Percentiles rank a stretch among this genome's conserved stretches.
Conservation (phyloP, 805 yeast genomes). For the Maudiozyma serrabonitensis region DNA sequence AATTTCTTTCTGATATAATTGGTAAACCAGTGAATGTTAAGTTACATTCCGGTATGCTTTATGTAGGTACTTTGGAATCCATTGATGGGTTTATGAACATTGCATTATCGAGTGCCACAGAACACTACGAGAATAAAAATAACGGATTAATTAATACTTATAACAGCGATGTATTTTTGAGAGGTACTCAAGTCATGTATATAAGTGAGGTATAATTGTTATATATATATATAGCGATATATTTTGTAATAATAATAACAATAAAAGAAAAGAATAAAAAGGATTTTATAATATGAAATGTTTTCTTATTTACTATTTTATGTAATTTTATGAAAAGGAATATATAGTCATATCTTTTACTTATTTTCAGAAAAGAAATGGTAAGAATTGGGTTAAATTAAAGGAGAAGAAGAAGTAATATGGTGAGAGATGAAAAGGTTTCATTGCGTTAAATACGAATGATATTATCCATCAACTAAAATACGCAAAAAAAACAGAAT, state of each 20-base stretch:
- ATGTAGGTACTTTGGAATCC: slow-evolving; percentile 67
- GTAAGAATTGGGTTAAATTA: neutral
- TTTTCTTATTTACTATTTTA: neutral
- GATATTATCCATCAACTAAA: too few species aligned
- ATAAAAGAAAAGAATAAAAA: neutral
- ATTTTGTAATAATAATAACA: neutral
- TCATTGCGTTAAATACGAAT: too few species aligned
- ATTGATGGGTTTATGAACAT: slow-evolving; percentile 97
- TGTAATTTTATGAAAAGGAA: neutral
- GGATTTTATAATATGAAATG: neutral
- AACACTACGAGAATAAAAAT: slow-evolving; percentile 31
- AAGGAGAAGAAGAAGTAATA: neutral
- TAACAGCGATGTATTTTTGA: slow-evolving; percentile 27
- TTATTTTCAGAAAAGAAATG: neutral
- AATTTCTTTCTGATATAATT: slow-evolving; percentile 67
- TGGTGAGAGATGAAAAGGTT: too few species aligned
- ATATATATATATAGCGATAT: neutral
- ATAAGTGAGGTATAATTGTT: slow-evolving; percentile 25
- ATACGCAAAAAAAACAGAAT: too few species aligned
- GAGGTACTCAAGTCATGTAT: slow-evolving; percentile 31
- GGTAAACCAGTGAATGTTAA: slow-evolving; percentile 77
- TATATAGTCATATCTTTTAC: slow-evolving; percentile 1
- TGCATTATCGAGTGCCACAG: slow-evolving; percentile 70
- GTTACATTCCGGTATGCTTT: slow-evolving; percentile 79
- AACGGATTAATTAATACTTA: slow-evolving; percentile 26